These are phyloP conservation scores for Rhodamnia argentea DNA, from an alignment of 345 rosid genomes.

Conservation along the genomic window DNA sequence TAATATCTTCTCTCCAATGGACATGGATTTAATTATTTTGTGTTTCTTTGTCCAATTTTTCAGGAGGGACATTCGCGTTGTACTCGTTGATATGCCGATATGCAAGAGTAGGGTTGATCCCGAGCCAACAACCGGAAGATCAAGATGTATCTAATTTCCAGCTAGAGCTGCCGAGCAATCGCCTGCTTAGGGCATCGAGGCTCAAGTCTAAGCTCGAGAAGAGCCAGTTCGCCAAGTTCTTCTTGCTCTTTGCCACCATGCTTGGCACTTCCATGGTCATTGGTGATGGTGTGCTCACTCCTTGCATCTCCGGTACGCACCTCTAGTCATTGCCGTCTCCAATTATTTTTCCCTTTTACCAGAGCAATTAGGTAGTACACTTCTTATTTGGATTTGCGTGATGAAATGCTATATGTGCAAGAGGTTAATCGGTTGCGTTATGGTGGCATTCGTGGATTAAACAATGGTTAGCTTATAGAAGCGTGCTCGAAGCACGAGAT, in stretches of 20 bases:
- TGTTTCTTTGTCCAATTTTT: background rate
- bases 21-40: background rate
- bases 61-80: constrained; percentile 50
- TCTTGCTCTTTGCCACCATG: constrained; percentile 33
- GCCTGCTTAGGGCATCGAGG: constrained; percentile 17
- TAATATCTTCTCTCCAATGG: background rate
- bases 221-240: constrained; percentile 20
- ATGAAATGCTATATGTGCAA: background rate
- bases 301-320: constrained; percentile 34
- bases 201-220: constrained; percentile 25
- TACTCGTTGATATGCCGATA: constrained; percentile 43
- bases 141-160: constrained; percentile 17
- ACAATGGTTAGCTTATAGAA: background rate
- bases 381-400: background rate
- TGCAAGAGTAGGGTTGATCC: constrained; percentile 36
- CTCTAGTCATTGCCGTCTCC: background rate
- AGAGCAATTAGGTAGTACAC: background rate
- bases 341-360: too few relatives aligned
- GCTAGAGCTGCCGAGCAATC: constrained; percentile 17
- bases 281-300: constrained; percentile 56
- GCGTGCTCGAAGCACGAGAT: background rate
- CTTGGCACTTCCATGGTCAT: constrained; percentile 58
- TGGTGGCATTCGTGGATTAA: background rate
- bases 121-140: constrained; percentile 35
- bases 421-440: background rate